A percentile compares a stretch with the other conserved stretches of the same genome.
Conservation (phyloP, 2,329 filamentous ascomycete species). For the Aspergillus udagawae region DNA sequence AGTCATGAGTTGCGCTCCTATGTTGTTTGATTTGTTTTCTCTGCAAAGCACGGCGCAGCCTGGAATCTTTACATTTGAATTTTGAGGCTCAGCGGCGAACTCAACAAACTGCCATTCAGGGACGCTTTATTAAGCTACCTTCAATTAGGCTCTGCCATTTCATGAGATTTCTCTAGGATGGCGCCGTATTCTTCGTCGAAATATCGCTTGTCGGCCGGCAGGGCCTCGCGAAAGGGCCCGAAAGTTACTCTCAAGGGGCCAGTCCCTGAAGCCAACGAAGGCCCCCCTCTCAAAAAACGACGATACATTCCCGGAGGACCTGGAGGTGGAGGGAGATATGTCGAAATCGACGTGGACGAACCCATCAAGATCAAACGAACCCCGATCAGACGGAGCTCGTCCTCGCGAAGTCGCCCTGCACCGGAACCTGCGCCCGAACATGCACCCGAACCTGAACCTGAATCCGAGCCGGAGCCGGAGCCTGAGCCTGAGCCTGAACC, state of each 20-base stretch:
- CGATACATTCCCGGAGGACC: constrained; percentile 83
- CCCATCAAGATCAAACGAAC: constrained; percentile 43
- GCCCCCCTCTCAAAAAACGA: constrained; percentile 66
- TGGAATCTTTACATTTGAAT: constrained; percentile 5
- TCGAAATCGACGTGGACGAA: constrained; percentile 67
- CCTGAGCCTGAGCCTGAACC: background rate
- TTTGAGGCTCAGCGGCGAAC: constrained; percentile 13
- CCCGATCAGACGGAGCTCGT: constrained; percentile 41
- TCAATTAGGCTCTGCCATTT: background rate
- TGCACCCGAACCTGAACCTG: background rate
- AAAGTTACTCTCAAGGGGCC: constrained; percentile 30
- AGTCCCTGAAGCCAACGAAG: constrained; percentile 35
- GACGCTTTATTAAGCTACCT: background rate
- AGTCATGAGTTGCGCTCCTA: constrained; percentile 12
- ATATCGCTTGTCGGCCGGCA: constrained; percentile 21
- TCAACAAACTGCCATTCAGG: constrained; percentile 4
- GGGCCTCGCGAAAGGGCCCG: constrained; percentile 25
- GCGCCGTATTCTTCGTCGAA: constrained; percentile 28
- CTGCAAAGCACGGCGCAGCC: constrained; percentile 4
- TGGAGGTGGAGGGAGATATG: constrained; percentile 78
- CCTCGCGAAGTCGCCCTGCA: constrained; percentile 51
- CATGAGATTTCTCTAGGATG: constrained; percentile 17
- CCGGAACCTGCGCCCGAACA: constrained; percentile 9
- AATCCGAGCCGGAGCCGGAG: background rate
- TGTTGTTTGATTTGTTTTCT: constrained; percentile 3